Evolutionary conservation across 148 eudicot species (phyloP).

Genomic region (Vaccinium myrtillus): DNA sequence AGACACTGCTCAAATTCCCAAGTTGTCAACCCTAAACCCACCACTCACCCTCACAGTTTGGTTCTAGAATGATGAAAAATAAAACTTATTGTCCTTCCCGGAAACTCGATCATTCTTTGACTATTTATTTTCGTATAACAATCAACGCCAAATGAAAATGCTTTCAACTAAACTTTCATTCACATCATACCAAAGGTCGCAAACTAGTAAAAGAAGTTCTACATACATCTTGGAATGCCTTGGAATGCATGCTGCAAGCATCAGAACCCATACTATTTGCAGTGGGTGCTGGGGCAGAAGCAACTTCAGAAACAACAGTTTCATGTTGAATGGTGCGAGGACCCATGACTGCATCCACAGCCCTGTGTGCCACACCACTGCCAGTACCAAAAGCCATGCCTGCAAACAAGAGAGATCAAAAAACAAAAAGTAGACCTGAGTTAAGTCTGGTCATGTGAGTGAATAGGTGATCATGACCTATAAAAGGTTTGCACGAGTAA

Average conservation of each 20-base stretch:
- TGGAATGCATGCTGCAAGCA: constrained; percentile 61
- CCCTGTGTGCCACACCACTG: constrained; percentile 83
- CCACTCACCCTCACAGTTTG: background rate
- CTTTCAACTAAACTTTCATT: background rate
- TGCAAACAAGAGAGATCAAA: constrained; percentile 15
- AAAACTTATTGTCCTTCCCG: background rate
- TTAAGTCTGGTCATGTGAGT: background rate
- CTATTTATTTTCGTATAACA: background rate
- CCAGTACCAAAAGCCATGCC: constrained; percentile 93
- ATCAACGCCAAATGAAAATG: background rate
- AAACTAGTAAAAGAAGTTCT: background rate
- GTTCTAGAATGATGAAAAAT: background rate
- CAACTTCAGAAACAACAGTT: constrained; percentile 47
- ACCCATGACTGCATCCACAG: constrained; percentile 75
- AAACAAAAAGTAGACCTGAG: background rate
- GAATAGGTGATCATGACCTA: background rate
- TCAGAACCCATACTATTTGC: constrained; percentile 40
- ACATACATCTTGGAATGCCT: constrained; percentile 86
- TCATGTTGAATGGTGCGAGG: constrained; percentile 82
- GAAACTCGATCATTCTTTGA: background rate
- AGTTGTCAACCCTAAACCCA: background rate
- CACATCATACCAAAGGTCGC: background rate
- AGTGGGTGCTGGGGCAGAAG: constrained; percentile 45
- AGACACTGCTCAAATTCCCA: background rate
- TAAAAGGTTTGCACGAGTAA: background rate